These are phyloP conservation scores for Hanseniaspora guilliermondii DNA, from an alignment of 805 yeast species.

Conservation along the genomic window DNA sequence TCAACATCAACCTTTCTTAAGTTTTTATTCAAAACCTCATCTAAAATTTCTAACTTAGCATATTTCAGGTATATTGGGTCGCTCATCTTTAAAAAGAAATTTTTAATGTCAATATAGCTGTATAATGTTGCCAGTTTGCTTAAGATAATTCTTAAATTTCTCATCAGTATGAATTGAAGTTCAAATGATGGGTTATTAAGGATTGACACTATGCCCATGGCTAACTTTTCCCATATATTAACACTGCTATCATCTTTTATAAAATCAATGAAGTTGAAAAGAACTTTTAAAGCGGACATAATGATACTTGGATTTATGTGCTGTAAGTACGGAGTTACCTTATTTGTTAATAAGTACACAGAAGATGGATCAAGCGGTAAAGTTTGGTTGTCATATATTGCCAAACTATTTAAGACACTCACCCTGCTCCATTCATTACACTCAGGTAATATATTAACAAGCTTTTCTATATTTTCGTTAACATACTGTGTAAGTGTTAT, in stretches of 20 bases:
- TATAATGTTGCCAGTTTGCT: slow-evolving; percentile 85
- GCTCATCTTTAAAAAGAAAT: slow-evolving; percentile 78
- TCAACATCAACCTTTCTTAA: slow-evolving; percentile 32
- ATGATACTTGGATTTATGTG: slow-evolving; percentile 96
- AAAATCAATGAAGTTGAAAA: slow-evolving; percentile 52
- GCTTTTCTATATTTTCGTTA: slow-evolving; percentile 39
- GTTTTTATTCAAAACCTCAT: slow-evolving; percentile 40
- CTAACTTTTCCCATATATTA: slow-evolving; percentile 51
- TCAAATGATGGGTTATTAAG: slow-evolving; percentile 75
- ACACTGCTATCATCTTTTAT: slow-evolving; percentile 31
- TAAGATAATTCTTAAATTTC: slow-evolving; percentile 77
- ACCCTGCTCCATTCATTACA: slow-evolving; percentile 99
- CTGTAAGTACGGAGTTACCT: slow-evolving; percentile 88
- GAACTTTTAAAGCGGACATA: slow-evolving; percentile 67
- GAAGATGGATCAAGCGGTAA: slow-evolving; percentile 44
- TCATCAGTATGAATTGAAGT: slow-evolving; percentile 84
- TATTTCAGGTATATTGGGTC: slow-evolving; percentile 69
- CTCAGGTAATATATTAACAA: slow-evolving; percentile 78
- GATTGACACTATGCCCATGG: slow-evolving; percentile 78
- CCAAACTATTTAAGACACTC: slow-evolving; percentile 68
- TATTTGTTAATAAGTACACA: slow-evolving; percentile 73
- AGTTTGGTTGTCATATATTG: slow-evolving; percentile 40
- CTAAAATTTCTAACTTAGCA: slow-evolving; percentile 64
- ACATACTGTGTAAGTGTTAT: slow-evolving; percentile 29
- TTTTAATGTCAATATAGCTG: slow-evolving; percentile 32